Base-by-base conservation (phyloP, 257 asterid species). In the Solanum chaucha region DNA sequence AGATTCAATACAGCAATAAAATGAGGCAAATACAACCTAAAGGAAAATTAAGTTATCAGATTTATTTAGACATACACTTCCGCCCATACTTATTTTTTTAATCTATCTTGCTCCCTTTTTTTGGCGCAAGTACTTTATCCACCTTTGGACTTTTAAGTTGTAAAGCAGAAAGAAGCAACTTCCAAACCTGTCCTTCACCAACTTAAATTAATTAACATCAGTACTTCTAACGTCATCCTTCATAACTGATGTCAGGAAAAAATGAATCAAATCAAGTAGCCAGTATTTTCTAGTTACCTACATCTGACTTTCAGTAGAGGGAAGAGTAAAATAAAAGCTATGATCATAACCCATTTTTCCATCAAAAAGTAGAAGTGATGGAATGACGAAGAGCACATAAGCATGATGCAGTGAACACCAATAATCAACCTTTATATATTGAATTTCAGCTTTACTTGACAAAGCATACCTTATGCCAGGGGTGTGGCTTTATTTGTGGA, bases 401-500 rank as follows among this genome's bases (percentile, higher is more conserved):
- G 40, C n/a, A 8, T 80, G 67, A 55, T 46, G 28, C 41, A 46
- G 68, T 46, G 44, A 81, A 19, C 68, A 46, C 85, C 68, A 81
- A 81, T 4, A 48, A 14, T 28, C 68, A 48, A 81, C 68, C 26
- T 48, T 48, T 17, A 46, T 30, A 44, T 28, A 9, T 28, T 28
- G 41, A 81, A 81, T 28, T 44, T 81, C 85, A 28, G 68, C 68
- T 48, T 46, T 48, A 81, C 30, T 9, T 81, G 10, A 81, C 26
- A 51, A 11, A 48, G 14, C 41, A 87, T 86, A 95, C 99, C 98
- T 96, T 96, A 92, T 96, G 99, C 99, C 99, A 96, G n/a, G 99
- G 99, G 89, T 96, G 99, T 87, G 98, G 96, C 89, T 96, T 96
- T 92, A 95, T 96, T 91, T 96, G 99, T 70, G 98, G 99, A 90